Percentiles rank a stretch among this genome's conserved stretches.
phyloP scores from a whole-genome alignment of 257 asterid genomes.

The Fraxinus anomala region DNA sequence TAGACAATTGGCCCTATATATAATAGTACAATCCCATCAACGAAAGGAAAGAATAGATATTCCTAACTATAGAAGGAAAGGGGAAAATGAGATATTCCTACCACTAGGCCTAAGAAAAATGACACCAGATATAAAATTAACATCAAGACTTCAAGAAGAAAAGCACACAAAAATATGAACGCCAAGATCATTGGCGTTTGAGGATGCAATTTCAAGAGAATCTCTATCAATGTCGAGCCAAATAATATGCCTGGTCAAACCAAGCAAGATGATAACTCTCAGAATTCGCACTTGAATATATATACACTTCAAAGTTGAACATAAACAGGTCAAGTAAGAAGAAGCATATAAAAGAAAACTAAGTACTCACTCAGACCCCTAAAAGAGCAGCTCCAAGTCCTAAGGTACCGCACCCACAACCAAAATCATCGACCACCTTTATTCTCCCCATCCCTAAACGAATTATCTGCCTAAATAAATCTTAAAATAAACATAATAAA shows the following conservation, averaged over 20 bases:
- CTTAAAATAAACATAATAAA: constrained; percentile 18
- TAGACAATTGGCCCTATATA: too few species aligned
- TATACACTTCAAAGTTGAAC: neutral
- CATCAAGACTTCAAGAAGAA: neutral
- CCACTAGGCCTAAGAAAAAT: too few species aligned
- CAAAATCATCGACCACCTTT: constrained; percentile 96
- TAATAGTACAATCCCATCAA: too few species aligned
- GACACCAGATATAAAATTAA: neutral
- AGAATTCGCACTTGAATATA: neutral
- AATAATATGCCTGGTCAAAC: constrained; percentile 56
- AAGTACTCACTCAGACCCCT: constrained; percentile 76
- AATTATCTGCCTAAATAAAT: constrained; percentile 69
- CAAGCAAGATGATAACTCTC: constrained; percentile 19
- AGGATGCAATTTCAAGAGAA: constrained; percentile 83
- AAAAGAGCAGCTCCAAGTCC: constrained; percentile 92
- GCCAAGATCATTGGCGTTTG: constrained; percentile 82
- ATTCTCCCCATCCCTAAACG: constrained; percentile 76
- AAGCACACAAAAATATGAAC: constrained; percentile 34
- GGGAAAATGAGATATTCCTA: too few species aligned
- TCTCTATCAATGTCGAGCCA: constrained; percentile 83
- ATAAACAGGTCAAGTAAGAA: neutral
- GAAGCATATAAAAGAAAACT: neutral
- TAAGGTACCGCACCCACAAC: constrained; percentile 95
- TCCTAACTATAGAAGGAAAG: too few species aligned
- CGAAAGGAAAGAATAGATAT: too few species aligned